A percentile compares a stretch with the other conserved stretches of the same genome.
Conservation (phyloP, 192 early-diverging fungal species). For the Gorgonomyces haynaldii region DNA sequence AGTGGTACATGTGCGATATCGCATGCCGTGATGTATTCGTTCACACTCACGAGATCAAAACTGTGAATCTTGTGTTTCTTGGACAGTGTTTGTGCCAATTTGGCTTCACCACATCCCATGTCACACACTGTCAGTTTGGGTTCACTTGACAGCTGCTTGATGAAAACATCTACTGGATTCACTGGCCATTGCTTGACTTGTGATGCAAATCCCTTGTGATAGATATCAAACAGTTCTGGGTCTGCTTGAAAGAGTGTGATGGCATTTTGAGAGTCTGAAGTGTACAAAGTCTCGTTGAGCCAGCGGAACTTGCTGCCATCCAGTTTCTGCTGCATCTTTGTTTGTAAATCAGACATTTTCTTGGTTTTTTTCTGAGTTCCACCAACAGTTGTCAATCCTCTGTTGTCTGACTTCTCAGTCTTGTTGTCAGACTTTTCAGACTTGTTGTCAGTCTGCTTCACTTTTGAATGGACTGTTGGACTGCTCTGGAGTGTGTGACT, state of each 20-base stretch:
- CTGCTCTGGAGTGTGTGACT: too few species aligned
- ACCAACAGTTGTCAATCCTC: too few species aligned
- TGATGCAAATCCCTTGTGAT: constrained; percentile 86
- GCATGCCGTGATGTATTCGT: constrained; percentile 71
- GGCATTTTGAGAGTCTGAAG: constrained; percentile 61
- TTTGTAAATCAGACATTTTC: constrained; percentile 46
- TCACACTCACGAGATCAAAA: constrained; percentile 79
- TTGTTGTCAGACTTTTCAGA: too few species aligned
- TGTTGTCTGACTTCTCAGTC: too few species aligned
- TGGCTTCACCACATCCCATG: constrained; percentile 94
- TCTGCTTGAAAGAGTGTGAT: constrained; percentile 67
- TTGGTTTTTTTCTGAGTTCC: background rate
- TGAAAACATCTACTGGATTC: constrained; percentile 85
- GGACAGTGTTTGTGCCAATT: constrained; percentile 58
- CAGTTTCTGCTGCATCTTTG: constrained; percentile 62
- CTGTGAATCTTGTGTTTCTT: constrained; percentile 45
- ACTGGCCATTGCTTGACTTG: constrained; percentile 87
- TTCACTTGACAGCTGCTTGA: constrained; percentile 42
- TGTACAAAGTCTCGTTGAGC: constrained; percentile 95
- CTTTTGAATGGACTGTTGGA: too few species aligned
- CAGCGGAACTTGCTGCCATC: constrained; percentile 47
- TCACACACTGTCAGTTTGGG: constrained; percentile 60
- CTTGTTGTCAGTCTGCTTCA: too few species aligned
- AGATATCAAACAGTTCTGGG: constrained; percentile 86
- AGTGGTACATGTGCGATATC: constrained; percentile 82